phyloP scores from a whole-genome alignment of 352 stramenopile species.

The Phytopythium chamaehyphon region DNA sequence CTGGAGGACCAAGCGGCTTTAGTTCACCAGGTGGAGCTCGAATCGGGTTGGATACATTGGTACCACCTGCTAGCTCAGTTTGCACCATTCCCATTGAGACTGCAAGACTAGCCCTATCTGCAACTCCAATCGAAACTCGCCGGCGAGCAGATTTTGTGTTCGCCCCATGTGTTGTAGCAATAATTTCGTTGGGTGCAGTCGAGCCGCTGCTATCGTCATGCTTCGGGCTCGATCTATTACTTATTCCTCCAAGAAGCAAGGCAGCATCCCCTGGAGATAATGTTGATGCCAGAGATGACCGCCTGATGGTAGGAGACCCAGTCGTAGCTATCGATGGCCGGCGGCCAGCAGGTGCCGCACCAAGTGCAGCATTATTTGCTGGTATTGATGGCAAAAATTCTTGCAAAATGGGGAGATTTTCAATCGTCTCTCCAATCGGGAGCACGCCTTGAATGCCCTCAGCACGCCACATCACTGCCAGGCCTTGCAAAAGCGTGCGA shows the following conservation, averaged over 20 bases:
- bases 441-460: constrained; percentile 49
- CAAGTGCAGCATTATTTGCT: not conserved
- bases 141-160: no score
- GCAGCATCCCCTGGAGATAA: no score
- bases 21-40: not conserved
- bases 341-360: not conserved
- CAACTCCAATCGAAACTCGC: not conserved
- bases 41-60: not conserved
- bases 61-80: not conserved
- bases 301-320: not conserved
- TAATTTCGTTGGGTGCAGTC: no score
- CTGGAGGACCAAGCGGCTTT: not conserved
- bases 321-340: not conserved
- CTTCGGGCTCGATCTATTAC: no score
- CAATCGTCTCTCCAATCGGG: constrained; percentile 20
- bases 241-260: no score
- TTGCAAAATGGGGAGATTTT: constrained; percentile 39
- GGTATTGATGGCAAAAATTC: constrained; percentile 22
- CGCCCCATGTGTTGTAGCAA: no score
- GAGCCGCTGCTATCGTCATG: no score
- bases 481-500: constrained; percentile 51
- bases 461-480: constrained; percentile 57
- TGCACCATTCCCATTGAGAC: not conserved
- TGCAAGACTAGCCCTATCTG: no score
- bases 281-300: not conserved